These are phyloP conservation scores for Porphyrellus cyaneotinctus DNA, from an alignment of 768 basidiomycete species.

Conservation along the genomic window DNA sequence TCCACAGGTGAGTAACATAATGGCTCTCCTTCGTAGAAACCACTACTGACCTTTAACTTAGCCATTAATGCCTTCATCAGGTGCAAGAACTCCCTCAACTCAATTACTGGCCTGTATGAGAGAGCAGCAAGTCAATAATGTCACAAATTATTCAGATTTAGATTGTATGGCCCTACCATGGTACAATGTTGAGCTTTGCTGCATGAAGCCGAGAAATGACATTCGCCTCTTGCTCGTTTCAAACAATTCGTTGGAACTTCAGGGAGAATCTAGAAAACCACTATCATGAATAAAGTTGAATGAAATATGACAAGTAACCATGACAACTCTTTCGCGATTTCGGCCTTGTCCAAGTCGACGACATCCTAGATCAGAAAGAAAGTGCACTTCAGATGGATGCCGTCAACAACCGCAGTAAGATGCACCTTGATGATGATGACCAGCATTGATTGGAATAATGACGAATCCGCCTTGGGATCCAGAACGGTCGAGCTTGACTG, in stretches of 20 bases:
- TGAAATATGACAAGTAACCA: background rate
- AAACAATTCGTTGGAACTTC: conserved; percentile 60
- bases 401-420: background rate
- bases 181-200: conserved; percentile 53
- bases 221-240: conserved; percentile 56
- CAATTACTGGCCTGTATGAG: conserved; percentile 48
- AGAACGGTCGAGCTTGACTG: conserved; percentile 54
- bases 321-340: conserved; percentile 58
- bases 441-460: conserved; percentile 54
- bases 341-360: conserved; percentile 54
- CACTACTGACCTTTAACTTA: conserved; percentile 47
- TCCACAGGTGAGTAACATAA: background rate
- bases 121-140: background rate
- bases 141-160: background rate
- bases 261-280: conserved; percentile 44
- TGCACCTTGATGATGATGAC: conserved; percentile 60
- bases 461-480: conserved; percentile 55
- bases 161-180: conserved; percentile 47
- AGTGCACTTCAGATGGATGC: background rate
- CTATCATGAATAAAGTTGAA: background rate
- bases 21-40: background rate
- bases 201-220: conserved; percentile 59
- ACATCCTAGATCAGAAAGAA: conserved; percentile 47
- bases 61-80: conserved; percentile 60
- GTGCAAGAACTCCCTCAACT: conserved; percentile 53